phyloP scores from a whole-genome alignment of 169 alveolate species.

The Babesia caballi region DNA sequence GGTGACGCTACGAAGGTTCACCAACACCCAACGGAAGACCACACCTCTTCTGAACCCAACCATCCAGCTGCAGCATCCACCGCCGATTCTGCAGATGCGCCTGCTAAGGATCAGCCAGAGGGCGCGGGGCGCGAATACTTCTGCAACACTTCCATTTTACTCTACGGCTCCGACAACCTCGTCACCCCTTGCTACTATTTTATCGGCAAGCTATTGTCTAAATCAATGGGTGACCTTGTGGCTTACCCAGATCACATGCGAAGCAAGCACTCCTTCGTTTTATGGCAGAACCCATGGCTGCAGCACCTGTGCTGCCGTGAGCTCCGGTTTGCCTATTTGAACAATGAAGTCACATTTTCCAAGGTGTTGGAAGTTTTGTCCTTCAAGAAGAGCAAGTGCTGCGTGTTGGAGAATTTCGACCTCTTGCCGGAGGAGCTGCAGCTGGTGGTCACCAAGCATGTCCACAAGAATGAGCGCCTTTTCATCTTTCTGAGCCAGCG shows the following conservation, averaged over 20 bases:
- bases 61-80: not conserved
- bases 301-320: slow-evolving; percentile 48
- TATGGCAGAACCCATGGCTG: slow-evolving; percentile 22
- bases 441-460: slow-evolving; percentile 19
- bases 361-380: slow-evolving; percentile 20
- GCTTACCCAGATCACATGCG: slow-evolving; percentile 24
- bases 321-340: not conserved
- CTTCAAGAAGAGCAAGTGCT: slow-evolving; percentile 47
- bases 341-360: not conserved
- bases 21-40: too few species aligned
- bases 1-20: too few species aligned
- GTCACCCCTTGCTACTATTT: slow-evolving; percentile 1
- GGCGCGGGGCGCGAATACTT: not conserved
- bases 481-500: slow-evolving; percentile 7
- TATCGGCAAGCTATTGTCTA: not conserved
- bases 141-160: slow-evolving; percentile 3
- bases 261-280: not conserved
- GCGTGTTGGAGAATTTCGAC: slow-evolving; percentile 47
- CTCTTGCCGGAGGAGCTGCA: slow-evolving; percentile 15
- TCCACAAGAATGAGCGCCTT: slow-evolving; percentile 20
- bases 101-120: not conserved
- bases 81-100: not conserved
- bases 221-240: slow-evolving; percentile 4
- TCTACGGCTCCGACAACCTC: slow-evolving; percentile 12
- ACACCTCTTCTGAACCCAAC: too few species aligned